Base-by-base conservation (phyloP, 352 stramenopile genomes). In the Phytopythium cucurbitacearum region DNA sequence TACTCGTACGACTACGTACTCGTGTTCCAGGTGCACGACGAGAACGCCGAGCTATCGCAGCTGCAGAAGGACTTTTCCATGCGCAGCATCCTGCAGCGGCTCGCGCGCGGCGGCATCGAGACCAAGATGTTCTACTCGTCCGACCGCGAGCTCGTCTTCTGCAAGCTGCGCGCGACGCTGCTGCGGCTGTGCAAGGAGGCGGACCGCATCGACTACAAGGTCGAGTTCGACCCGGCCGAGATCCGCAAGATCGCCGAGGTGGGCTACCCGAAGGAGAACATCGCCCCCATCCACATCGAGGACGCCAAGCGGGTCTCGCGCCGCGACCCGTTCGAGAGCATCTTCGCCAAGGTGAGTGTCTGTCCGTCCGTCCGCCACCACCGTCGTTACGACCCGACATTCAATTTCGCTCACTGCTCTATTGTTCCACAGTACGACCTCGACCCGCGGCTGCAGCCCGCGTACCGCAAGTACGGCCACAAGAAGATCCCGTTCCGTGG, bases 41-140 rank as follows among this genome's bases (percentile, higher is more conserved):
- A 91, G 58, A 71, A 56, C 44, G 67, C 67, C 6, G 60, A 79
- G 53, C 67, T 91, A 40, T 66, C 63, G 53, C 48, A 74, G 33
- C 37, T 51, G 37, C 80, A 91, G 52, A 91, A 88, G 59, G 73
- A 88, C 38, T 70, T 67, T 51, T 85, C 71, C 47, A 89, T 89
- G 80, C 77, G 80, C 60, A 76, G 61, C 12, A 76, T 91, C 36
- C 69, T 91, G 35, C 73, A 89, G 59, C 68, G 79, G 15, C 62
- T 91, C 49, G 80, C 77, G 21, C 65, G 65, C 35, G 80, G 76
- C 34, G 80, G 80, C 52, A 85, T 91, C 13, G 80, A 91, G 67
- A 91, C 80, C 69, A 88, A 89, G 60, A 88, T 91, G 76, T 91
- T 88, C 42, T 89, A 91, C 70, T 86, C 80, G 12, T 54, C 65